These are phyloP conservation scores for Fraxinus albicans DNA, from an alignment of 305 asterid genomes.

Conservation along the genomic window DNA sequence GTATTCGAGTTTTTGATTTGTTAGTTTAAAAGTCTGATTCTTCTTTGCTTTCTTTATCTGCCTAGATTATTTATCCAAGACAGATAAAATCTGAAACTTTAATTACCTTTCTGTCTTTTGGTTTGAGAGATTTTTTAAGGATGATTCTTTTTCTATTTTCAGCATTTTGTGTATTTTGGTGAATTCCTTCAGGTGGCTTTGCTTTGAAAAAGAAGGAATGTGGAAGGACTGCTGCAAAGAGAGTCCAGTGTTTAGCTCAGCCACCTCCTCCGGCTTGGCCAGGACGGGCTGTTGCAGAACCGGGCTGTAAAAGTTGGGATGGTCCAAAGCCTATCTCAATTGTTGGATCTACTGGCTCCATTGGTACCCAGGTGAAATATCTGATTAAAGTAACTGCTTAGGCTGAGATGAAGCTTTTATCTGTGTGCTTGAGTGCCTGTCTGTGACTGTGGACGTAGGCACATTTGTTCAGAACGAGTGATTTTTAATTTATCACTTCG, in stretches of 20 bases:
- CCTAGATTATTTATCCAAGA: background rate
- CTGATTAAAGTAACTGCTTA: slow-evolving; percentile 4
- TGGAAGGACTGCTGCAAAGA: slow-evolving; percentile 43
- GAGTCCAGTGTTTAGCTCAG: slow-evolving; percentile 65
- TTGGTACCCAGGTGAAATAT: slow-evolving; percentile 83
- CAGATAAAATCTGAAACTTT: background rate
- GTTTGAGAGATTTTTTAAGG: slow-evolving; percentile 5
- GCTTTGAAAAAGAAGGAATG: slow-evolving; percentile 56
- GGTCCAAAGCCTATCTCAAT: slow-evolving; percentile 94
- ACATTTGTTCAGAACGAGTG: background rate
- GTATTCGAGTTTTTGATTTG: background rate
- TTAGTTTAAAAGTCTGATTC: background rate
- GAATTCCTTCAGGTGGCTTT: slow-evolving; percentile 52
- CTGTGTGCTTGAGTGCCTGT: background rate
- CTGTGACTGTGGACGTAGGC: background rate
- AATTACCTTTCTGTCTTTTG: background rate
- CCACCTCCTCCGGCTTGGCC: slow-evolving; percentile 99
- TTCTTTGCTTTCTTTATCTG: background rate
- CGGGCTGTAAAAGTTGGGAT: slow-evolving; percentile 67
- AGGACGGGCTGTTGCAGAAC: slow-evolving; percentile 70
- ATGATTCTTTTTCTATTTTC: background rate
- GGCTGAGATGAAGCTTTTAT: background rate
- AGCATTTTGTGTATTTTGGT: slow-evolving; percentile 2
- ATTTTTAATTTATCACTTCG: background rate
- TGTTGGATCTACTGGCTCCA: slow-evolving; percentile 97